A percentile compares a stretch with the other conserved stretches of the same genome.
Evolutionary conservation across 176 grass and related monocot species (phyloP).

Genomic region (barley (Hordeum vulgare)): DNA sequence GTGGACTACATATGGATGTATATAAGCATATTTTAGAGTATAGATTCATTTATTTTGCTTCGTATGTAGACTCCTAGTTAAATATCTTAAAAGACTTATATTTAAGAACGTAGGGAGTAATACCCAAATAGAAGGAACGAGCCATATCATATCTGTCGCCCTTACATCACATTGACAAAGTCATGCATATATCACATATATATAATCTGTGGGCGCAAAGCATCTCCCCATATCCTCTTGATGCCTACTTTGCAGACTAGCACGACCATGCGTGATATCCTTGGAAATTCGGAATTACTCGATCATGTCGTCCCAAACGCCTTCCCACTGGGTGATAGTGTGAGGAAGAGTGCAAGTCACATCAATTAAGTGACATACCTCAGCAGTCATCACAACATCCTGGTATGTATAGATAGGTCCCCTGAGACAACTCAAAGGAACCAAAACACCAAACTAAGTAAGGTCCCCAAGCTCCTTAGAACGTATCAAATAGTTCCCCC

Average conservation of each 20-base stretch:
- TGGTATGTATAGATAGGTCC: conserved; percentile 4
- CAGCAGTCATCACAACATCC: conserved; percentile 22
- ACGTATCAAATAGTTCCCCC: too few species aligned
- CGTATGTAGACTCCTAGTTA: too few species aligned
- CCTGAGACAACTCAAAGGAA: conserved; percentile 17
- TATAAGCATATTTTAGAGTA: too few species aligned
- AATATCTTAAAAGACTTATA: too few species aligned
- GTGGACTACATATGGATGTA: too few species aligned
- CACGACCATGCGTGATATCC: neutral
- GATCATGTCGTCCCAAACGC: neutral
- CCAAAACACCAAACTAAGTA: conserved; percentile 10
- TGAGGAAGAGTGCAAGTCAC: conserved; percentile 15
- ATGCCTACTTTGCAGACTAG: neutral
- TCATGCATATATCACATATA: conserved; percentile 12
- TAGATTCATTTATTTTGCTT: too few species aligned
- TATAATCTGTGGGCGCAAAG: neutral
- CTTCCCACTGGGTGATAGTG: neutral
- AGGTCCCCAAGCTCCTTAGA: too few species aligned
- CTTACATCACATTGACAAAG: conserved; percentile 18
- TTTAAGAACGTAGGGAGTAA: neutral
- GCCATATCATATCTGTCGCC: neutral
- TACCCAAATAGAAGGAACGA: conserved; percentile 17
- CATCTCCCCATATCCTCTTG: conserved; percentile 7
- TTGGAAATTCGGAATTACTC: neutral
- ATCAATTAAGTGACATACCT: conserved; percentile 7